Evolutionary conservation across 73 alveolate species (phyloP).

Genomic region (Blepharisma japonicum): DNA sequence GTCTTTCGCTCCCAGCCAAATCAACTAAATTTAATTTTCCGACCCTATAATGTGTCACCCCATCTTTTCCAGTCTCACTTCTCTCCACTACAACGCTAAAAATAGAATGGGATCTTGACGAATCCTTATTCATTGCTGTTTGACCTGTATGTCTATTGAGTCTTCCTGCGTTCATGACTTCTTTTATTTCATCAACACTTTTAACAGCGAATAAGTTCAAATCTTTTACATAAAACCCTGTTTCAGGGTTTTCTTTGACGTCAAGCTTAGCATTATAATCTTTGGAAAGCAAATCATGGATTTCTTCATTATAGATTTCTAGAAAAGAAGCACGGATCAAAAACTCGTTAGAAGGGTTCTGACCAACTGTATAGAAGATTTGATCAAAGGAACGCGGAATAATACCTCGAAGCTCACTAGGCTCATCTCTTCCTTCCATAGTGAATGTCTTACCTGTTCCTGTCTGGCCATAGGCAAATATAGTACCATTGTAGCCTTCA

Average conservation of each 20-base stretch:
- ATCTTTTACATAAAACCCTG: slow-evolving; percentile 97
- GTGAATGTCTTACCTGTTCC: slow-evolving; percentile 98
- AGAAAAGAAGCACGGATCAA: slow-evolving; percentile 90
- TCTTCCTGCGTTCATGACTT: slow-evolving; percentile 84
- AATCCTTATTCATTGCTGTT: slow-evolving; percentile 88
- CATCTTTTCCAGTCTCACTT: slow-evolving; percentile 83
- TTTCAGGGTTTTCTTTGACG: slow-evolving; percentile 93
- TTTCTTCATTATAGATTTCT: slow-evolving; percentile 96
- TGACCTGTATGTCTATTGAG: slow-evolving; percentile 85
- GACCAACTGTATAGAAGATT: slow-evolving; percentile 79
- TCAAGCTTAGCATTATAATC: slow-evolving; percentile 85
- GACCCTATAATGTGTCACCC: slow-evolving; percentile 82
- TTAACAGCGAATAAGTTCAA: slow-evolving; percentile 84
- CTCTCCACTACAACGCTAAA: slow-evolving; percentile 89
- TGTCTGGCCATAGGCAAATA: slow-evolving; percentile 97
- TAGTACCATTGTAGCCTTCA: slow-evolving; percentile 97
- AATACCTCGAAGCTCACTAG: slow-evolving; percentile 90
- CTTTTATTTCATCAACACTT: slow-evolving; percentile 80
- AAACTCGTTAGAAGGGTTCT: slow-evolving; percentile 86
- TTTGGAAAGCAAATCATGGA: slow-evolving; percentile 90
- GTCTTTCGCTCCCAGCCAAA: slow-evolving; percentile 96
- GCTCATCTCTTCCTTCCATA: slow-evolving; percentile 90
- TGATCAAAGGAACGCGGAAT: slow-evolving; percentile 97
- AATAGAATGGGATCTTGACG: slow-evolving; percentile 92
- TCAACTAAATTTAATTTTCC: slow-evolving; percentile 96